Percentiles rank a stretch among this genome's conserved stretches.
These are phyloP conservation scores for Musa acuminata DNA, from an alignment of 176 grass and related monocot genomes.

Conservation along the genomic window DNA sequence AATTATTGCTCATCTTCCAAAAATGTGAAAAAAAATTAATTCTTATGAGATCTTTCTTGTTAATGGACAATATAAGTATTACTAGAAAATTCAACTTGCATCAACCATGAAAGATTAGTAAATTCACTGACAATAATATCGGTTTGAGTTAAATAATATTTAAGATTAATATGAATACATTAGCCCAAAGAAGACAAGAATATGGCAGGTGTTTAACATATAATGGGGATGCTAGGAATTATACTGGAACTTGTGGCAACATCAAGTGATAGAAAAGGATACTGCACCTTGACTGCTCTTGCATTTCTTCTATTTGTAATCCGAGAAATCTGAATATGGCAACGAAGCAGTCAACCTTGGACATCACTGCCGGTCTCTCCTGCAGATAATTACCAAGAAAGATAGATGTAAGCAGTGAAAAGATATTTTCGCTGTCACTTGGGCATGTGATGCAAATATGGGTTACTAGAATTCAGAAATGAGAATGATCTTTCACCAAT, in stretches of 20 bases:
- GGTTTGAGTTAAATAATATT: neutral
- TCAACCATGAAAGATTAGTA: neutral
- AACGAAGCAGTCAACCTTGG: neutral
- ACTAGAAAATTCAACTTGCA: neutral
- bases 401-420: neutral
- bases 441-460: neutral
- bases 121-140: neutral
- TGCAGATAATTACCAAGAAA: constrained; percentile 11
- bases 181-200: too few species aligned
- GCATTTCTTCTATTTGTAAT: too few species aligned
- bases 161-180: neutral
- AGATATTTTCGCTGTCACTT: neutral
- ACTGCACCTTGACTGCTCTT: too few species aligned
- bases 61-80: too few species aligned
- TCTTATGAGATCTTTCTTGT: too few species aligned
- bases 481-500: too few species aligned
- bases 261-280: neutral
- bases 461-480: too few species aligned
- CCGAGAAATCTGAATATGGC: neutral
- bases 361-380: constrained; percentile 9
- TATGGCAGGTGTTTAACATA: neutral
- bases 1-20: too few species aligned
- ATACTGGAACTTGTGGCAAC: neutral
- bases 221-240: neutral
- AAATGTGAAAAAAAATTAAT: too few species aligned